A percentile compares a stretch with the other conserved stretches of the same genome.
Conservation (phyloP, 768 basidiomycete genomes). For the Mycena olivaceomarginata region DNA sequence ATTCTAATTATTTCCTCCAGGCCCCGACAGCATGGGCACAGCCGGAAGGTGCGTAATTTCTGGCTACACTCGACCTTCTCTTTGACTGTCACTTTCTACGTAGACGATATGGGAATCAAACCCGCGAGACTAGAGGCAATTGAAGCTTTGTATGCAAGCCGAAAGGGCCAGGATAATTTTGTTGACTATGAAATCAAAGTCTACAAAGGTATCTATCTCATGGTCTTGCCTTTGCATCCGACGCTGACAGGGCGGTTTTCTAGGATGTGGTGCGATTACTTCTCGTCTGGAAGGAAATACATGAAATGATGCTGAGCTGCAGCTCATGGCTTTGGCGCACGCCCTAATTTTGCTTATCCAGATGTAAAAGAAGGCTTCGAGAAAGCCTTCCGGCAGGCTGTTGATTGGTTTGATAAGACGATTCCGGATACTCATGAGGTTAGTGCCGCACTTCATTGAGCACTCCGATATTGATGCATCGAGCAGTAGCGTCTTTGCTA, state of each 20-base stretch:
- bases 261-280: conserved; percentile 26
- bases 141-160: conserved; percentile 60
- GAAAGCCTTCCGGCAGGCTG: conserved; percentile 63
- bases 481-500: too few species aligned
- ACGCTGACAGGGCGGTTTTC: neutral
- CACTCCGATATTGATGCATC: too few species aligned
- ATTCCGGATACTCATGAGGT: conserved; percentile 42
- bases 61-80: neutral
- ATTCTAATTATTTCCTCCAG: neutral
- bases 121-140: conserved; percentile 43
- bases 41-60: conserved; percentile 17
- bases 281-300: too few species aligned
- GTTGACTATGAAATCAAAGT: conserved; percentile 67
- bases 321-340: conserved; percentile 66
- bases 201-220: conserved; percentile 60
- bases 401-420: conserved; percentile 68
- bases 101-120: conserved; percentile 39
- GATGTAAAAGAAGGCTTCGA: conserved; percentile 65
- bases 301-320: too few species aligned
- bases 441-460: neutral
- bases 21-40: conserved; percentile 39
- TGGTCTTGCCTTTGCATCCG: too few species aligned
- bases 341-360: conserved; percentile 61
- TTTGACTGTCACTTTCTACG: neutral
- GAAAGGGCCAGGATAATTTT: conserved; percentile 58